phyloP scores from a whole-genome alignment of 2,329 filamentous ascomycete genomes.

The Peltaster fructicola region DNA sequence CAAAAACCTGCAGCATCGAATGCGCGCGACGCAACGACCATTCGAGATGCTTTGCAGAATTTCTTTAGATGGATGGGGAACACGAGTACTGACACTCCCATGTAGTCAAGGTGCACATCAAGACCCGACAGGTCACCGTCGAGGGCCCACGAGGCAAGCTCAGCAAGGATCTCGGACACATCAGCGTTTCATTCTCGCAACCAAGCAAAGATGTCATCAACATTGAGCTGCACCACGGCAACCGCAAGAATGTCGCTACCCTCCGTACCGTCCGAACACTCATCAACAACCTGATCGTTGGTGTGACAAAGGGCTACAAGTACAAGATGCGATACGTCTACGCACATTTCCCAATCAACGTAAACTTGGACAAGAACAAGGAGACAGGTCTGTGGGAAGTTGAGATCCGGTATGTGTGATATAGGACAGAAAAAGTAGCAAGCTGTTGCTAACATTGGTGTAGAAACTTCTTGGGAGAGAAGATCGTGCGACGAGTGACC shows the following conservation, averaged over 20 bases:
- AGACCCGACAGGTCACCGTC: conserved; percentile 89
- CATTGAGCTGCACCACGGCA: conserved; percentile 97
- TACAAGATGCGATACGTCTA: conserved; percentile 99
- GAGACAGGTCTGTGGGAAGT: conserved; percentile 80
- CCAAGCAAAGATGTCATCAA: conserved; percentile 74
- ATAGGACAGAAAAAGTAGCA: not conserved
- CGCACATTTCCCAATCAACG: conserved; percentile 99
- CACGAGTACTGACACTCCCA: conserved; percentile 8
- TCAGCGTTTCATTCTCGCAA: conserved; percentile 88
- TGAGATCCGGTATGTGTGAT: conserved; percentile 71
- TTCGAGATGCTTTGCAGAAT: too few relatives aligned
- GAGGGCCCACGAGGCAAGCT: conserved; percentile 97
- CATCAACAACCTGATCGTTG: conserved; percentile 97
- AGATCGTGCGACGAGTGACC: conserved; percentile 83
- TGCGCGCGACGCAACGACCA: too few relatives aligned
- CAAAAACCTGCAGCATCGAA: conserved; percentile 4
- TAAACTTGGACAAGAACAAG: conserved; percentile 92
- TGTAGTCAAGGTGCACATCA: conserved; percentile 93
- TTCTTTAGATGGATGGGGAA: conserved; percentile 4
- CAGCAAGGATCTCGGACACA: conserved; percentile 86
- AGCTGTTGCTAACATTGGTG: conserved; percentile 3
- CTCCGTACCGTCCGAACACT: conserved; percentile 95
- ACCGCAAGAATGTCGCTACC: conserved; percentile 92
- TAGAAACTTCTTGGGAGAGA: conserved; percentile 98
- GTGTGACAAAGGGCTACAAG: conserved; percentile 98